Percentiles rank a stretch among this genome's conserved stretches.
Evolutionary conservation across 108 stramenopile genomes (phyloP).

Genomic region (Cyclotella cryptica): DNA sequence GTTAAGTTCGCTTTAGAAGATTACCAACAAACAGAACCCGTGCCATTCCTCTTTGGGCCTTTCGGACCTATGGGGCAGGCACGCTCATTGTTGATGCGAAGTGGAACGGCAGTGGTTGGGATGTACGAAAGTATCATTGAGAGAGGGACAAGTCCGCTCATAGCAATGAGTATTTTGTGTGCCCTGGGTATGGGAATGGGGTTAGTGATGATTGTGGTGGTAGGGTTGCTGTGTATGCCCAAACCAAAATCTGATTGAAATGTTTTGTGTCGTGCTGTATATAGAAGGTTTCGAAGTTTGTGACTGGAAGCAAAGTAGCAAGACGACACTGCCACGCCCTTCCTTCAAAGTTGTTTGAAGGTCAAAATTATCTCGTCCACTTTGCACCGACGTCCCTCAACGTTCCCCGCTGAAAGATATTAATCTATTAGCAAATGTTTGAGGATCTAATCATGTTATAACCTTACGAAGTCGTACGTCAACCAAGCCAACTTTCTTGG

Average conservation of each 20-base stretch:
- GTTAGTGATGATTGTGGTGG: slow-evolving; percentile 33
- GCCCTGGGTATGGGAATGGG: slow-evolving; percentile 31
- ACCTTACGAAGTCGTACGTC: no score
- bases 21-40: slow-evolving; percentile 40
- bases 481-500: no score
- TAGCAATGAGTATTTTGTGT: slow-evolving; percentile 42
- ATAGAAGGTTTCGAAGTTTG: not conserved
- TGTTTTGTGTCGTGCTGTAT: not conserved
- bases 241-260: slow-evolving; percentile 51
- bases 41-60: slow-evolving; percentile 55
- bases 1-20: slow-evolving; percentile 68
- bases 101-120: slow-evolving; percentile 53
- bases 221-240: slow-evolving; percentile 49
- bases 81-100: slow-evolving; percentile 62
- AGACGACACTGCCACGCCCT: no score
- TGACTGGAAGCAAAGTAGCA: no score
- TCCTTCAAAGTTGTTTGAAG: no score
- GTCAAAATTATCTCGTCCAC: no score
- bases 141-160: slow-evolving; percentile 44
- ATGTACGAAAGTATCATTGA: slow-evolving; percentile 56
- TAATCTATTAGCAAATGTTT: no score
- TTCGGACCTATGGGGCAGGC: slow-evolving; percentile 83
- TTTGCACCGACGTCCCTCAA: no score
- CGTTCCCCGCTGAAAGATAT: no score
- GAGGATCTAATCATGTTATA: no score